phyloP scores from a whole-genome alignment of 805 yeast species.

The Schwanniomyces pseudopolymorphus region DNA sequence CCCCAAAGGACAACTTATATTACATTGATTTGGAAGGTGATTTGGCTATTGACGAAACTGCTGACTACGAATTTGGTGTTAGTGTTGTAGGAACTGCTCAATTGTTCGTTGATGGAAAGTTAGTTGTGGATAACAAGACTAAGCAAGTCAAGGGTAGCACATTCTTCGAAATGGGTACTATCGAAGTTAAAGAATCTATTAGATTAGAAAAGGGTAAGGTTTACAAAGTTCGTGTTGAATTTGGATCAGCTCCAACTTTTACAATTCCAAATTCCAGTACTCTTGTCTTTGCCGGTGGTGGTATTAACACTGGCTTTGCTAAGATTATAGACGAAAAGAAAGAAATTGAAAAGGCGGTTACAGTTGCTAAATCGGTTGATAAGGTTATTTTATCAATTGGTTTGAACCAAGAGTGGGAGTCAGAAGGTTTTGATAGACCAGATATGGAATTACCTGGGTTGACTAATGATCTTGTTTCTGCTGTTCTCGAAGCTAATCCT shows the following conservation, averaged over 20 bases:
- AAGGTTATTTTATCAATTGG: constrained; percentile 30
- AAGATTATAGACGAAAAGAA: constrained; percentile 21
- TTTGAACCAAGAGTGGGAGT: constrained; percentile 28
- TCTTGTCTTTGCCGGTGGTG: constrained; percentile 22
- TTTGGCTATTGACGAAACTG: constrained; percentile 47
- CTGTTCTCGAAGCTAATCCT: constrained; percentile 25
- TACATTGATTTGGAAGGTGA: constrained; percentile 45
- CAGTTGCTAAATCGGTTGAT: constrained; percentile 24
- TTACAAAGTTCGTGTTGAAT: constrained; percentile 48
- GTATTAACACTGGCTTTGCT: constrained; percentile 19
- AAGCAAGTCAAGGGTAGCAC: constrained; percentile 48
- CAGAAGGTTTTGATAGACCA: constrained; percentile 30
- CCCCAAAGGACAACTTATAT: constrained; percentile 22
- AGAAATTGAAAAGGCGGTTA: constrained; percentile 23
- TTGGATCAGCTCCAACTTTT: constrained; percentile 38
- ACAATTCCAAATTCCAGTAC: constrained; percentile 13
- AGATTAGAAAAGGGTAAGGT: constrained; percentile 41
- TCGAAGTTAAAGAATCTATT: constrained; percentile 43
- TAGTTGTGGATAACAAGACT: constrained; percentile 57
- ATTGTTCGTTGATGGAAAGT: constrained; percentile 49
- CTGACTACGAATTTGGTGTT: constrained; percentile 52
- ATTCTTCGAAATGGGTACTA: constrained; percentile 51
- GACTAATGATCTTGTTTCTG: constrained; percentile 24
- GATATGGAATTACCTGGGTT: constrained; percentile 29
- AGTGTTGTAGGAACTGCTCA: constrained; percentile 55